Evolutionary conservation across 192 early-diverging fungal genomes (phyloP).

Genomic region (Linnemannia schmuckeri): DNA sequence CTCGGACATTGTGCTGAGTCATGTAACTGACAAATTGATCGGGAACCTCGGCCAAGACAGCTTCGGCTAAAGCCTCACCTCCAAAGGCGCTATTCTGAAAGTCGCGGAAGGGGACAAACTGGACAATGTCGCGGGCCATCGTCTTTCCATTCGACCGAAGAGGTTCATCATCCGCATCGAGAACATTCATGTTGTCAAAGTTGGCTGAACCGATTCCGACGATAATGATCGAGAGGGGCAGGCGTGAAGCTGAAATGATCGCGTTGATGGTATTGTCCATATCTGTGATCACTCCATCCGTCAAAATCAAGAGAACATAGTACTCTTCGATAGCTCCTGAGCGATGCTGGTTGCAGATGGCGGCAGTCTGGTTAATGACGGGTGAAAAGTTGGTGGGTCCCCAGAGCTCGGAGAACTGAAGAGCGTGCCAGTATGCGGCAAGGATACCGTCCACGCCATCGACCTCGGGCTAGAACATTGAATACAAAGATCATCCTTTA

Average conservation of each 20-base stretch:
- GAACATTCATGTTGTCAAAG: conserved; percentile 67
- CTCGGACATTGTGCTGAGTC: conserved; percentile 51
- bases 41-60: conserved; percentile 70
- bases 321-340: conserved; percentile 52
- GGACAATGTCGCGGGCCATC: conserved; percentile 70
- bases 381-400: conserved; percentile 75
- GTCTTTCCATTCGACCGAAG: conserved; percentile 40
- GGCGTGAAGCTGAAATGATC: conserved; percentile 61
- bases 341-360: conserved; percentile 54
- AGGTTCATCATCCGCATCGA: conserved; percentile 66
- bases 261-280: conserved; percentile 68
- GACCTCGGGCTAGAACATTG: conserved; percentile 63
- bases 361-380: conserved; percentile 52
- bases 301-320: conserved; percentile 47
- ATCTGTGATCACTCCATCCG: conserved; percentile 54
- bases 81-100: conserved; percentile 47
- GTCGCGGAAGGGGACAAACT: conserved; percentile 69
- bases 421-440: conserved; percentile 60
- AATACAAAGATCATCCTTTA: not conserved
- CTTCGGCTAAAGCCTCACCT: conserved; percentile 57
- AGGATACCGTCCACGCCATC: conserved; percentile 68
- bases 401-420: conserved; percentile 58
- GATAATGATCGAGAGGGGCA: conserved; percentile 70
- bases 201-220: conserved; percentile 70
- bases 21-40: conserved; percentile 71